Percentiles rank a stretch among this genome's conserved stretches.
phyloP scores from a whole-genome alignment of 176 grass and related monocot species.

The Eremochloa ophiuroides region DNA sequence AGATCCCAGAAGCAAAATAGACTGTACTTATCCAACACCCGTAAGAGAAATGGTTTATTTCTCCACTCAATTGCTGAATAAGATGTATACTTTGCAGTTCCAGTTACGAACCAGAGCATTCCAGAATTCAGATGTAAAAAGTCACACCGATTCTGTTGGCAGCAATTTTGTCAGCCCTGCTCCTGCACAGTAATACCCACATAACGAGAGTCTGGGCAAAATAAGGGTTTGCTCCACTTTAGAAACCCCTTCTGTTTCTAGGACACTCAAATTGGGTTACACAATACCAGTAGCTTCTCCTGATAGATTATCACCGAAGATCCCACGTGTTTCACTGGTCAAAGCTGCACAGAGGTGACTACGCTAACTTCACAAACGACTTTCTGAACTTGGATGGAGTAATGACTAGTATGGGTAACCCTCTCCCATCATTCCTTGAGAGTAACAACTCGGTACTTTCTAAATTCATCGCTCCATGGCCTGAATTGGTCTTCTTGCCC shows the following conservation, averaged over 20 bases:
- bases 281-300: background rate
- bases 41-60: background rate
- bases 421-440: background rate
- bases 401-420: background rate
- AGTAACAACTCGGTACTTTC: constrained; percentile 7
- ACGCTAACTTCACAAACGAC: background rate
- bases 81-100: constrained; percentile 8
- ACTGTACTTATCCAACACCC: background rate
- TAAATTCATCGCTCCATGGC: constrained; percentile 46
- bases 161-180: background rate
- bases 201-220: background rate
- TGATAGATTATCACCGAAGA: background rate
- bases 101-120: background rate
- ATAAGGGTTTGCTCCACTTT: background rate
- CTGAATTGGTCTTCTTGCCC: constrained; percentile 43
- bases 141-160: background rate
- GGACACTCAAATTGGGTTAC: background rate
- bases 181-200: background rate
- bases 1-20: constrained; percentile 68
- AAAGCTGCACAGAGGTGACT: background rate
- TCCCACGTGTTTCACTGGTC: background rate
- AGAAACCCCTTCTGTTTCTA: background rate
- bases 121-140: background rate
- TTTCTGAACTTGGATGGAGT: background rate
- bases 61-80: background rate